These are phyloP conservation scores for Scutellaria minor DNA, from an alignment of 257 asterid genomes.

Conservation along the genomic window DNA sequence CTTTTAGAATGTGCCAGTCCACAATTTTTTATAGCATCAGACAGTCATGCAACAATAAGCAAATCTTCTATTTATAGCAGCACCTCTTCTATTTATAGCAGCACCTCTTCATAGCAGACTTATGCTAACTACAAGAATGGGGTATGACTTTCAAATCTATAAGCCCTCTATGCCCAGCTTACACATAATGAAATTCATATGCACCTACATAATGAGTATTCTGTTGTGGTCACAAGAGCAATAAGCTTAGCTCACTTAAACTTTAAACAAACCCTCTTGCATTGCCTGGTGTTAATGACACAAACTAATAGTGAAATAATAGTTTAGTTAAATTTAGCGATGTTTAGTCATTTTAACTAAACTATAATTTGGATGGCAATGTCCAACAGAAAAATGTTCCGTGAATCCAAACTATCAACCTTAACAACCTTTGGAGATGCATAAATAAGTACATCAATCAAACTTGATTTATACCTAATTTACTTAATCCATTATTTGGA, in stretches of 20 bases:
- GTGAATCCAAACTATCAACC: slow-evolving; percentile 10
- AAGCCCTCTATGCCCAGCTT: slow-evolving; percentile 7
- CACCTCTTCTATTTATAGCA: no score
- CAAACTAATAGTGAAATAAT: slow-evolving; percentile 15
- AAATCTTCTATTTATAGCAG: slow-evolving; percentile 23
- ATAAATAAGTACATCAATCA: neutral
- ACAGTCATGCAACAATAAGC: slow-evolving; percentile 3
- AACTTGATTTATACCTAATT: slow-evolving; percentile 15
- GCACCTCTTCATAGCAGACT: slow-evolving; percentile 3
- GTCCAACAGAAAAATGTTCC: slow-evolving; percentile 7
- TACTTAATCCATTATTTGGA: slow-evolving; percentile 11
- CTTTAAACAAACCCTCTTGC: slow-evolving; percentile 11
- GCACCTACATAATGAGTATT: slow-evolving; percentile 16
- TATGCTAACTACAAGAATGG: slow-evolving; percentile 18
- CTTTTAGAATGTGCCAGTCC: neutral
- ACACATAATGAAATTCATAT: neutral
- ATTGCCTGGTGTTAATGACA: slow-evolving; percentile 12
- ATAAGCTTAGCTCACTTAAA: neutral
- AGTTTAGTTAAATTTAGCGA: neutral
- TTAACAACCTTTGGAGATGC: slow-evolving; percentile 23
- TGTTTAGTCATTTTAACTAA: neutral
- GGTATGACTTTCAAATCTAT: slow-evolving; percentile 5
- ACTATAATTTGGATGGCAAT: slow-evolving; percentile 23
- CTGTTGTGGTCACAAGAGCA: slow-evolving; percentile 13
- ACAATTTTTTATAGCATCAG: neutral